phyloP scores from a whole-genome alignment of 805 yeast species.

The Cyberlindnera suaveolens region DNA sequence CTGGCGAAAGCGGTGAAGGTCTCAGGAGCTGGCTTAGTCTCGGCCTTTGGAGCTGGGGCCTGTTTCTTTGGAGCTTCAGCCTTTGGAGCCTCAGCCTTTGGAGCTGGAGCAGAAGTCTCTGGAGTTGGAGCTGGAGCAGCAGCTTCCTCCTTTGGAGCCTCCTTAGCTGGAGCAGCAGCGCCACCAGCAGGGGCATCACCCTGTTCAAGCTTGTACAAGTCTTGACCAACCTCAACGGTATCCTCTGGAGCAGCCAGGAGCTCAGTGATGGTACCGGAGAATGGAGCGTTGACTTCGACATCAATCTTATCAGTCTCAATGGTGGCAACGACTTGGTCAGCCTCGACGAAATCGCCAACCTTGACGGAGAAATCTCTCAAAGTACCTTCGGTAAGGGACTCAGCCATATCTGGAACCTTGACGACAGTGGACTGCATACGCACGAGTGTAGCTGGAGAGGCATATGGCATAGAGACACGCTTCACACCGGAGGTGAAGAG shows the following conservation, averaged over 20 bases:
- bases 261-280: slow-evolving; percentile 84
- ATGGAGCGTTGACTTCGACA: slow-evolving; percentile 93
- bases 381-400: slow-evolving; percentile 96
- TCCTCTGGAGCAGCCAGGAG: slow-evolving; percentile 79
- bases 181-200: slow-evolving; percentile 61
- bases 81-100: slow-evolving; percentile 24
- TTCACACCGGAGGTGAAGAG: slow-evolving; percentile 4
- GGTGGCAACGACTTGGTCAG: slow-evolving; percentile 90
- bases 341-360: slow-evolving; percentile 83
- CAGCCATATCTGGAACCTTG: slow-evolving; percentile 98
- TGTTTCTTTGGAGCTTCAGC: slow-evolving; percentile 19
- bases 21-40: slow-evolving; percentile 33
- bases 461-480: slow-evolving; percentile 2
- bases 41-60: slow-evolving; percentile 26
- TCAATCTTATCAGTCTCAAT: slow-evolving; percentile 98
- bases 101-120: slow-evolving; percentile 15
- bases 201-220: slow-evolving; percentile 78
- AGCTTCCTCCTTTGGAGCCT: slow-evolving; percentile 20
- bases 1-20: slow-evolving; percentile 53
- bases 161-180: slow-evolving; percentile 32
- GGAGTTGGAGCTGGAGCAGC: slow-evolving; percentile 25
- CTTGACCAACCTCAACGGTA: slow-evolving; percentile 95
- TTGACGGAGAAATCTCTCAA: slow-evolving; percentile 60
- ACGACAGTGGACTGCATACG: slow-evolving; percentile 45
- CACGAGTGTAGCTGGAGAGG: slow-evolving; percentile 11